Evolutionary conservation across 305 asterid species (phyloP).

Genomic region (Fraxinus sp.): DNA sequence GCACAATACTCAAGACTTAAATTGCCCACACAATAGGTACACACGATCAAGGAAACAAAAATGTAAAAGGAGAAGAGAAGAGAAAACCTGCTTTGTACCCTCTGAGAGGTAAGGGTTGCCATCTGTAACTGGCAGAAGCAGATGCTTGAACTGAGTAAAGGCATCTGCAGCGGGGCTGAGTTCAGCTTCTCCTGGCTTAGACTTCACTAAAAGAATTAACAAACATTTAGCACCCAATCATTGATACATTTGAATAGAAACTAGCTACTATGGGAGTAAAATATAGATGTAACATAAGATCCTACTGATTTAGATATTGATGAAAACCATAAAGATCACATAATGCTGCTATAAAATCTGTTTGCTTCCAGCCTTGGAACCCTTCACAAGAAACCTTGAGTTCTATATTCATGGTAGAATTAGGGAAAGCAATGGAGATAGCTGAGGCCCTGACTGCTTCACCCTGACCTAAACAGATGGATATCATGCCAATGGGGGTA

Average conservation of each 20-base stretch:
- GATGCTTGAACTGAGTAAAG: conserved; percentile 70
- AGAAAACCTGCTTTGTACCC: conserved; percentile 82
- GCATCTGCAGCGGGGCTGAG: conserved; percentile 45
- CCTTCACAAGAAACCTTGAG: neutral
- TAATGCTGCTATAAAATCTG: neutral
- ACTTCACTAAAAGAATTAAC: conserved; percentile 47
- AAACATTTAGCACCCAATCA: conserved; percentile 4
- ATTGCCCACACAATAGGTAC: neutral
- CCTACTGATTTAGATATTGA: neutral
- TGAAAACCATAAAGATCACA: neutral
- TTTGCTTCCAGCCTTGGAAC: neutral
- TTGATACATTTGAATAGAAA: conserved; percentile 1
- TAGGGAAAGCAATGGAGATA: neutral
- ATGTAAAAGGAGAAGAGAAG: conserved; percentile 1
- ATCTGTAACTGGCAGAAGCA: conserved; percentile 86
- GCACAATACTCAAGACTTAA: neutral
- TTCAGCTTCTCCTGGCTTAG: conserved; percentile 51
- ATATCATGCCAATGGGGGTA: neutral
- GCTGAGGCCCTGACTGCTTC: neutral
- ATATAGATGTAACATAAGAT: neutral
- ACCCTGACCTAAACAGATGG: neutral
- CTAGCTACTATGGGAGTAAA: neutral
- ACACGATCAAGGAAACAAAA: neutral
- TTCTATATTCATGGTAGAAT: neutral
- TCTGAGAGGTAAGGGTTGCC: conserved; percentile 84